Conservation (phyloP, 306 rosid genomes). For the Sesbania bispinosa region DNA sequence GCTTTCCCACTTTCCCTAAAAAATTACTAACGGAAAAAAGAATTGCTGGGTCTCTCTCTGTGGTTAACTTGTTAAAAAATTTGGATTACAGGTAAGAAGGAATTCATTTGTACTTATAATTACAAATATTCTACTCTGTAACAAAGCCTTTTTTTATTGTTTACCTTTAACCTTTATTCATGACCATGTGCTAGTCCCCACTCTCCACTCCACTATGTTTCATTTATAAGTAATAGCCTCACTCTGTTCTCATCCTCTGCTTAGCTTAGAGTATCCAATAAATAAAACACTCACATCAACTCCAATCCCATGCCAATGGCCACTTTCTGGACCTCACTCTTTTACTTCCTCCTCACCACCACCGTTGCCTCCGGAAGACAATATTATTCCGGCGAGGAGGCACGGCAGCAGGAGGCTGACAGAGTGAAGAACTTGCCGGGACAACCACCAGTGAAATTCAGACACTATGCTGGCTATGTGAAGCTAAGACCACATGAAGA, state of each 20-base stretch:
- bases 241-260: too few species aligned
- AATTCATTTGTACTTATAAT: neutral
- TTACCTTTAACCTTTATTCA: neutral
- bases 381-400: neutral
- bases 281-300: neutral
- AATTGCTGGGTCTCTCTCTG: too few species aligned
- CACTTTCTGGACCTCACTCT: neutral
- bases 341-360: neutral
- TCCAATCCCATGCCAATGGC: neutral
- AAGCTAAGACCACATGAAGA: constrained; percentile 23
- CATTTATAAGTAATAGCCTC: too few species aligned
- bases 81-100: neutral
- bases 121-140: neutral
- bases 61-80: neutral
- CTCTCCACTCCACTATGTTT: too few species aligned
- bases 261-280: neutral
- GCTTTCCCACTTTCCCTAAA: too few species aligned
- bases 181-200: neutral
- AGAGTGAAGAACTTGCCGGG: constrained; percentile 53
- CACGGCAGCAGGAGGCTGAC: constrained; percentile 40
- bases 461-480: constrained; percentile 63
- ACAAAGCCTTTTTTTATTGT: neutral
- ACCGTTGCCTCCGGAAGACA: neutral
- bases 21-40: too few species aligned
- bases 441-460: constrained; percentile 54